Evolutionary conservation across 208 protist genomes (phyloP).

Genomic region (Crithidia fasciculata): DNA sequence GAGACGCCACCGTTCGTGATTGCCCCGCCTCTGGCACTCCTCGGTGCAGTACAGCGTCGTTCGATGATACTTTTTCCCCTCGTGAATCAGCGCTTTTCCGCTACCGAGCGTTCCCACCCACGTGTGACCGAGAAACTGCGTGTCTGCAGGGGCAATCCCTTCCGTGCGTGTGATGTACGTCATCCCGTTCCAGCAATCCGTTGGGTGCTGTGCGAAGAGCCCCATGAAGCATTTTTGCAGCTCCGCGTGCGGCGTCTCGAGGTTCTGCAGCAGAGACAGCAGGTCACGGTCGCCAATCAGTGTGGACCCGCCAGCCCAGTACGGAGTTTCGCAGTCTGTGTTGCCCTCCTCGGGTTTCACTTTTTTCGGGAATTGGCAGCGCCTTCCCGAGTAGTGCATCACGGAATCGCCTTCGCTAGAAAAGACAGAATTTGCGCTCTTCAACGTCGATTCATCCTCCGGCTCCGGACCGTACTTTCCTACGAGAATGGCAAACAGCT

Average conservation of each 20-base stretch:
- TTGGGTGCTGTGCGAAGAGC: conserved; percentile 62
- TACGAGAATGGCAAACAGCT: conserved; percentile 75
- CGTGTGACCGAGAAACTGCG: conserved; percentile 68
- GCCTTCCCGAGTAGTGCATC: conserved; percentile 62
- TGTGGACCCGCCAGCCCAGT: conserved; percentile 61
- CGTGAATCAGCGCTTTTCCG: conserved; percentile 60
- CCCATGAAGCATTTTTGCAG: conserved; percentile 82
- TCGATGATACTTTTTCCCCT: conserved; percentile 55
- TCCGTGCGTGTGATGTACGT: conserved; percentile 61
- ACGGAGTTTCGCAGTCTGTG: conserved; percentile 81
- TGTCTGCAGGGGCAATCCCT: conserved; percentile 43
- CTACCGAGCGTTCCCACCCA: conserved; percentile 64
- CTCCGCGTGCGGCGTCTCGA: conserved; percentile 65
- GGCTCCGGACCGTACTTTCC: conserved; percentile 80
- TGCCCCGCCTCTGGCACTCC: conserved; percentile 55
- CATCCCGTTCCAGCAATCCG: conserved; percentile 75
- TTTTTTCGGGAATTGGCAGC: conserved; percentile 58
- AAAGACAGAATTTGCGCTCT: conserved; percentile 35
- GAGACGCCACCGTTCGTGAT: conserved; percentile 73
- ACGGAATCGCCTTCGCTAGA: conserved; percentile 56
- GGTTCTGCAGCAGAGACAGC: conserved; percentile 50
- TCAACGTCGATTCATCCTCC: conserved; percentile 12
- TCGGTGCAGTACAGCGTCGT: conserved; percentile 74
- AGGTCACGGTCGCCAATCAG: conserved; percentile 68
- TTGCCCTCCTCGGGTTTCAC: conserved; percentile 72